Base-by-base conservation (phyloP, 2,329 filamentous ascomycete genomes). In the Colletotrichum scovillei region DNA sequence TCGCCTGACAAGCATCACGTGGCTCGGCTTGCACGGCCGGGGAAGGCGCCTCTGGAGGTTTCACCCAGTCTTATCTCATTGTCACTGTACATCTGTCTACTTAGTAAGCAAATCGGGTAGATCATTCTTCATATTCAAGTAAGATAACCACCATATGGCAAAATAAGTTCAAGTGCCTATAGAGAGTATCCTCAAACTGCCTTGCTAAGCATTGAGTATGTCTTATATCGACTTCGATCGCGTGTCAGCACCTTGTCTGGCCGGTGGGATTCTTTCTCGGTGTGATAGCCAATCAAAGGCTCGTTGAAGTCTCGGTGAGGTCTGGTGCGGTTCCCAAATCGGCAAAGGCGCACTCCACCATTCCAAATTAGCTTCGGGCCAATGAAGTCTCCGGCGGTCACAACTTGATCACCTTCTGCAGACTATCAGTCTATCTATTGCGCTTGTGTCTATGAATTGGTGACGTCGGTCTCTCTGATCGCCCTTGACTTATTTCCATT, bases 1-100 rank as follows among this genome's bases (percentile, higher is more conserved):
- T 32, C 30, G 65, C 22, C 28, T 59, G 32, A 49, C 8, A 59
- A 28, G 16, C 35, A 73, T 73, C 71, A 71, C 71, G 71, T 73
- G 71, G 67, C 62, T 38, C 46, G 59, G 55, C 42, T 73, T 57
- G 58, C 52, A 58, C 38, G 19, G 55, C 14, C 26, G 55, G 70
- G 59, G 38, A 52, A 30, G 57, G 26, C 30, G 26, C 28, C 52
- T 32, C 56, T 22, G 11, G 16, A 26, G 53, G 28, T 16, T 35
- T 63, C 22, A 52, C 28, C 14, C 16, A 19, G 30, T 32, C 26
- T 24, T 63, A n/a, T 2, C n/a, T 52, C 16, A 28, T 52, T 62
- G 32, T 35, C 11, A 35, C 8, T 12, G 32, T 35, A 35, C 11
- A 12, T 12, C 32, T 35, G 12, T 4, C 32, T 28, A 28, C 26